Base-by-base conservation (phyloP, 192 early-diverging fungal genomes). In the Coemansia sp. region DNA sequence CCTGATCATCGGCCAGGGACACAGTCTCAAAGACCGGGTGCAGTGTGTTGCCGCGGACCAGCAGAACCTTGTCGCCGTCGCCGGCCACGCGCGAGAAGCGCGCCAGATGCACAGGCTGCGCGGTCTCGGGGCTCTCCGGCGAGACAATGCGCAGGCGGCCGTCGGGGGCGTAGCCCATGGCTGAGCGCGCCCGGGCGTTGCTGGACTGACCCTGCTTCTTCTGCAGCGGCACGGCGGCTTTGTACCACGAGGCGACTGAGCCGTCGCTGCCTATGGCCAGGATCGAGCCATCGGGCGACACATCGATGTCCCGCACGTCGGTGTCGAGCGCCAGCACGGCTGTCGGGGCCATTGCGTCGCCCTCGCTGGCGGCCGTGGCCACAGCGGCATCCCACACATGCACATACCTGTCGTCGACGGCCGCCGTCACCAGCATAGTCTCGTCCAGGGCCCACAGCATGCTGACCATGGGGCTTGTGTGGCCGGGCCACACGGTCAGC, bases 371-470 rank as follows among this genome's bases (percentile, higher is more conserved):
- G n/a, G 38, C 37, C 11, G 33, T 53, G 6, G n/a, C 14, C 19
- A 45, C 38, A 10, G 40, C 30, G 2, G 57, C 53, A n/a, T 64
- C 65, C 66, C 72, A 69, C 17, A 76, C 58, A 8, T 60, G 46
- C n/a, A 76, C 60, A 22, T 56, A 39, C 8, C 72, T 60, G 41
- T 76, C 72, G 48, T 26, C 35, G 5, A 47, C 26, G 1, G 72
- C 72, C 0, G 66, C 65, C 15, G 72, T 60, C 0, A 68, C 66
- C 46, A 76, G 39, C 5, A 38, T 33, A 5, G 64, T 51, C 43
- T 69, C 60, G 54, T 56, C 55, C 7, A 53, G 38, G 9, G 65
- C 66, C 72, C 72, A 76, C 49, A 59, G 26, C 20, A 76, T 57
- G 5, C 19, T 38, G 44, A 57, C 49, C 37, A 68, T 32, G 43